Conservation (phyloP, 2,329 filamentous ascomycete species). For the Phoma herbarum region DNA sequence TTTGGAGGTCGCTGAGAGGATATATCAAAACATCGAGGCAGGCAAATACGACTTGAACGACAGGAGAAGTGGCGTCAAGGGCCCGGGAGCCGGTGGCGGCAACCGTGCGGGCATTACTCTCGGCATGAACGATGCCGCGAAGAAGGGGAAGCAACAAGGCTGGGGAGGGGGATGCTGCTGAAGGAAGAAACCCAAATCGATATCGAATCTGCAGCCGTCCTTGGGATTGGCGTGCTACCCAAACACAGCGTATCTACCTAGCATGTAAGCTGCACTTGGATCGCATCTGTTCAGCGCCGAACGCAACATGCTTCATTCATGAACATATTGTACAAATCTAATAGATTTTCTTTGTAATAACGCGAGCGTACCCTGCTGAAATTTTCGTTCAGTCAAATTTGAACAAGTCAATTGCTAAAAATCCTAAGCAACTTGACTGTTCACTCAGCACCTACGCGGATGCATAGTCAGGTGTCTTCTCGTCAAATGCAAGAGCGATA, state of each 20-base stretch:
- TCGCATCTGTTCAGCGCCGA: background rate
- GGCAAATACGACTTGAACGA: conserved; percentile 96
- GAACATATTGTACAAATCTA: conserved; percentile 5
- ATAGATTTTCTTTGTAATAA: background rate
- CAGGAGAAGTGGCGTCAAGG: conserved; percentile 89
- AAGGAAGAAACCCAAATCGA: background rate
- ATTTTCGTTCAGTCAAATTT: too few species aligned
- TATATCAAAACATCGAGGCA: conserved; percentile 95
- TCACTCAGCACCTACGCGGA: too few species aligned
- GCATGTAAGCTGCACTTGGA: background rate
- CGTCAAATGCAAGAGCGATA: background rate
- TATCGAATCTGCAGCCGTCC: background rate
- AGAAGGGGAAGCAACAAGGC: conserved; percentile 44
- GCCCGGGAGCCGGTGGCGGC: conserved; percentile 59
- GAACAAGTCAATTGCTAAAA: too few species aligned
- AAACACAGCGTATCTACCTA: background rate
- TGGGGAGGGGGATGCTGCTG: conserved; percentile 48
- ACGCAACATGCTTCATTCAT: background rate
- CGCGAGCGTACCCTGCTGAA: too few species aligned
- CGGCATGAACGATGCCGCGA: conserved; percentile 53
- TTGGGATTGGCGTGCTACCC: background rate
- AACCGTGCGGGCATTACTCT: conserved; percentile 56
- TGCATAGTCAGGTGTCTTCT: too few species aligned
- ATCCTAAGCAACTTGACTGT: too few species aligned
- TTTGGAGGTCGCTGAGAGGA: conserved; percentile 89